phyloP scores from a whole-genome alignment of 768 basidiomycete genomes.

The Pisolithus microcarpus region DNA sequence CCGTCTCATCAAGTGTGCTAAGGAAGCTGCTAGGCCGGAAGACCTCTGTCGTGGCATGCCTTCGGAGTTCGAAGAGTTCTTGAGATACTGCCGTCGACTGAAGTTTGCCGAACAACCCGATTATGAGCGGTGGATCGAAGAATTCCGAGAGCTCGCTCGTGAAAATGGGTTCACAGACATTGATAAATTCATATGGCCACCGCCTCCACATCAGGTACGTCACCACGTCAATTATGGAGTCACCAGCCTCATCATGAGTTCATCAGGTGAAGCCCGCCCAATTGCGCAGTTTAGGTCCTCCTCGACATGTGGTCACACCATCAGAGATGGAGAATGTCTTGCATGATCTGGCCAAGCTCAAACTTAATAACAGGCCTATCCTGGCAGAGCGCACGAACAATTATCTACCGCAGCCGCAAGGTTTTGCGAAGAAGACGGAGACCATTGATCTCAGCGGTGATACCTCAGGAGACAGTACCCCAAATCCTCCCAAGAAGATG shows the following conservation, averaged over 20 bases:
- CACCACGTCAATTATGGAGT: background rate
- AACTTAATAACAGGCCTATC: conserved; percentile 44
- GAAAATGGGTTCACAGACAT: conserved; percentile 51
- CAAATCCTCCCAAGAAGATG: conserved; percentile 12
- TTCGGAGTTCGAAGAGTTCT: conserved; percentile 66
- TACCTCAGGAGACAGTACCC: conserved; percentile 27
- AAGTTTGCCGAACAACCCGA: conserved; percentile 64
- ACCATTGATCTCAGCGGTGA: conserved; percentile 42
- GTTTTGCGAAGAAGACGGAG: conserved; percentile 13
- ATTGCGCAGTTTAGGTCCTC: conserved; percentile 6
- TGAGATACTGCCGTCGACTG: conserved; percentile 63
- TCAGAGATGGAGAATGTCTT: conserved; percentile 51
- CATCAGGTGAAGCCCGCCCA: conserved; percentile 29
- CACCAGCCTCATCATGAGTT: conserved; percentile 1
- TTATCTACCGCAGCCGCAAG: conserved; percentile 22
- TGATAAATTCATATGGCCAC: conserved; percentile 70
- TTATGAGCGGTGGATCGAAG: conserved; percentile 57
- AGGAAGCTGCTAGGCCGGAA: conserved; percentile 53
- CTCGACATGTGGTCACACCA: conserved; percentile 22
- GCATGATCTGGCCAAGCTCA: conserved; percentile 50
- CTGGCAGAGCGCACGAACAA: conserved; percentile 48
- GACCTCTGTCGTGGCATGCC: conserved; percentile 65
- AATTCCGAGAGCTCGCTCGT: conserved; percentile 55
- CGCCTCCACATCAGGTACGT: conserved; percentile 35
- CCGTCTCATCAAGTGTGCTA: conserved; percentile 55